Conservation (phyloP, 129 eudicot genomes). For the Lonicera japonica region DNA sequence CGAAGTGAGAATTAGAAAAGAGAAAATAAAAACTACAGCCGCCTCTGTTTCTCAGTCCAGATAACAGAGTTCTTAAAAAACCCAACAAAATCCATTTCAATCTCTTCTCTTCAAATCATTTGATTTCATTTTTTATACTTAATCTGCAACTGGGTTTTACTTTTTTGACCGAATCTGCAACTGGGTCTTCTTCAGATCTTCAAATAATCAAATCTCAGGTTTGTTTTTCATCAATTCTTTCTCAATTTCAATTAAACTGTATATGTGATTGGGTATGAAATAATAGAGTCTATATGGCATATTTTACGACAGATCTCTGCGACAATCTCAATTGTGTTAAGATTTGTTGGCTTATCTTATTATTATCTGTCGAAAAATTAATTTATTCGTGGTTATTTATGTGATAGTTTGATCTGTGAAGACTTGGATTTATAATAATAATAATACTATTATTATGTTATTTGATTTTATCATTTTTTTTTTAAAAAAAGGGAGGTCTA, state of each 20-base stretch:
- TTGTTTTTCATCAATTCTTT: not conserved
- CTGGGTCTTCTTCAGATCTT: slow-evolving; percentile 6
- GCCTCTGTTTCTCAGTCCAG: not conserved
- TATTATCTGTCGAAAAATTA: not conserved
- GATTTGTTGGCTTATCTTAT: not conserved
- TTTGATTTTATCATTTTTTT: too few relatives aligned
- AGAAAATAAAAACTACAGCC: not conserved
- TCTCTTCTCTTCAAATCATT: not conserved
- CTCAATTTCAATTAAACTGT: not conserved
- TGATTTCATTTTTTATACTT: not conserved
- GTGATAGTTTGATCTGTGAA: too few relatives aligned
- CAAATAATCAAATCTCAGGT: not conserved
- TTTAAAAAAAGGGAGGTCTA: too few relatives aligned
- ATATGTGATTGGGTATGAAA: too few relatives aligned
- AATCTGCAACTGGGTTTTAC: not conserved
- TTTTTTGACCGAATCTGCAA: not conserved
- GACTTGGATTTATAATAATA: too few relatives aligned
- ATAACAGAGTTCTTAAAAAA: not conserved
- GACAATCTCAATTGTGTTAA: not conserved
- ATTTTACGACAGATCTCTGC: not conserved
- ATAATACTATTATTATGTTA: too few relatives aligned
- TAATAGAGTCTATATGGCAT: not conserved
- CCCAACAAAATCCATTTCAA: not conserved
- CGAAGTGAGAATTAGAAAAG: too few relatives aligned
- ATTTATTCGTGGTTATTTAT: not conserved